Conservation (phyloP, 345 rosid genomes). For the Aethionema arabicum region DNA sequence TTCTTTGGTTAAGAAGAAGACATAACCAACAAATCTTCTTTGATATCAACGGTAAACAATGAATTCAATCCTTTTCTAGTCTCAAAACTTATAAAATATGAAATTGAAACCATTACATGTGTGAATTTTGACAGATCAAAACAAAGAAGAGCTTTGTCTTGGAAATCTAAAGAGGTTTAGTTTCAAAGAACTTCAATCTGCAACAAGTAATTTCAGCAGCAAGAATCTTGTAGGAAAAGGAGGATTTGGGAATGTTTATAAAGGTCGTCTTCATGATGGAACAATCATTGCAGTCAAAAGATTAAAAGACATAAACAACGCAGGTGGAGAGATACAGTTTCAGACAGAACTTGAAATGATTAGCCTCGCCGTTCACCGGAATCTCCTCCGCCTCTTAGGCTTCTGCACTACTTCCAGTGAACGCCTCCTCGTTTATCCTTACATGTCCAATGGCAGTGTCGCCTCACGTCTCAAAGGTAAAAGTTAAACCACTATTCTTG, state of each 20-base stretch:
- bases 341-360: slow-evolving; percentile 96
- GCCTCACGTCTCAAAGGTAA: slow-evolving; percentile 89
- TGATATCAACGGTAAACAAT: slow-evolving; percentile 64
- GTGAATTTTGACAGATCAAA: slow-evolving; percentile 51
- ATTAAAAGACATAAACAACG: slow-evolving; percentile 65
- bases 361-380: slow-evolving; percentile 88
- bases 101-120: neutral
- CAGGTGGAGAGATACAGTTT: slow-evolving; percentile 77
- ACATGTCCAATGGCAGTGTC: slow-evolving; percentile 96
- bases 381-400: slow-evolving; percentile 77
- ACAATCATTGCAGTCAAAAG: slow-evolving; percentile 80
- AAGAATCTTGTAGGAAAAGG: slow-evolving; percentile 87
- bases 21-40: slow-evolving; percentile 86
- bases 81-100: neutral
- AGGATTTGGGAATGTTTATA: slow-evolving; percentile 92
- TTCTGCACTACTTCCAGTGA: slow-evolving; percentile 79
- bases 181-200: slow-evolving; percentile 82
- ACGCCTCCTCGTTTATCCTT: slow-evolving; percentile 84
- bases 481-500: neutral
- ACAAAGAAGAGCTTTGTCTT: slow-evolving; percentile 59
- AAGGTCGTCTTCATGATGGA: slow-evolving; percentile 79
- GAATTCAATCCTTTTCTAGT: neutral
- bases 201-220: slow-evolving; percentile 85
- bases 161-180: slow-evolving; percentile 88
- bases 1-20: slow-evolving; percentile 80